Base-by-base conservation (phyloP, 2,329 filamentous ascomycete species). In the Stagonosporopsis tanaceti region DNA sequence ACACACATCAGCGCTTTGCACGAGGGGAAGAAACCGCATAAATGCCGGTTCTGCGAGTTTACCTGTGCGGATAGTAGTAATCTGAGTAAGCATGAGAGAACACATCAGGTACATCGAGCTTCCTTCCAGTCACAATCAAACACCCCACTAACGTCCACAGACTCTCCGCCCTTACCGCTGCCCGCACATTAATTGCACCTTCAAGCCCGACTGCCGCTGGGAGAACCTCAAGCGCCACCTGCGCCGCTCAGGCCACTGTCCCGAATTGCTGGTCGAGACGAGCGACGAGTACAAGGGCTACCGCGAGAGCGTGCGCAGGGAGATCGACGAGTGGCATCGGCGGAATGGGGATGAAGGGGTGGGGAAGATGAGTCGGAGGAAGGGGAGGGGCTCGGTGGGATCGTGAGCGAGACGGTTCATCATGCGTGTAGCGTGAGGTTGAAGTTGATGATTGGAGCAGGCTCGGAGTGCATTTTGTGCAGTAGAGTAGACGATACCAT, bases 181-280 rank as follows among this genome's bases (percentile, higher is more conserved):
- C 37, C 73, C 69, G 1, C 73, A 77, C n/a, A 48, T 58, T 15
- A 71, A 71, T 39, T 77, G 75, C 65, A 72, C 70, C 1, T 76
- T 74, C 62, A 74, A 76, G 47, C 72, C 73, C 24, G 74, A 76
- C 54, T 75, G 74, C 40, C 71, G 75, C 27, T 77, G 75, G 75
- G 74, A 76, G 46, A 75, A 76, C 40, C 67, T 77, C 3, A 76
- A 77, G 54, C 71, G 75, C 7, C 75, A 77, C 54, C 67, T 77
- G 15, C 68, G 74, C 35, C 70, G 73, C 45, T 72, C 69, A 2
- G 68, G 70, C 0, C 76, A 77, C 34, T 77, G 75, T 40, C 65
- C 74, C 0, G 63, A 75, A 50, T 62, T 77, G 6, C 62, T 77
- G 0, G 60, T 71, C 24, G 75, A 76, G 45, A 60, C 66, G 7